Evolutionary conservation across 2,329 filamentous ascomycete species (phyloP).

Genomic region (Truncatella angustata): DNA sequence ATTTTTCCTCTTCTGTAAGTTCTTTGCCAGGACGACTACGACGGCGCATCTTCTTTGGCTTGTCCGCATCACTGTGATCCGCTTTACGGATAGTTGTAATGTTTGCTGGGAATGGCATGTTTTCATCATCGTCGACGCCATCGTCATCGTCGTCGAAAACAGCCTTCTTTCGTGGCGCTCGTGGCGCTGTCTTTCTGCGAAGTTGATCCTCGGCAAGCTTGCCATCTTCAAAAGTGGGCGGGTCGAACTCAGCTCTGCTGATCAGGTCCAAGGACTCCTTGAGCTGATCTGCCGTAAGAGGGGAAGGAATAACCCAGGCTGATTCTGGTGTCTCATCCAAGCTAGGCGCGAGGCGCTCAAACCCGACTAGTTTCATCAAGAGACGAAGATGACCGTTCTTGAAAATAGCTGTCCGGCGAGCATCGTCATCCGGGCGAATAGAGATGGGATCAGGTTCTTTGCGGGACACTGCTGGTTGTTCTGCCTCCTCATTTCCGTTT

Average conservation of each 20-base stretch:
- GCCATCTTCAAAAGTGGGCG: slow-evolving; percentile 74
- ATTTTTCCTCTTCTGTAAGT: slow-evolving; percentile 62
- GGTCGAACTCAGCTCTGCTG: slow-evolving; percentile 74
- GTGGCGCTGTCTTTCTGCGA: slow-evolving; percentile 62
- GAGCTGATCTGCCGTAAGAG: slow-evolving; percentile 62
- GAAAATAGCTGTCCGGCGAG: slow-evolving; percentile 73
- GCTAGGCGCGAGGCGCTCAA: slow-evolving; percentile 55
- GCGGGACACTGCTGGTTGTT: slow-evolving; percentile 23
- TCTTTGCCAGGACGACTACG: slow-evolving; percentile 41
- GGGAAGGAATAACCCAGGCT: slow-evolving; percentile 73
- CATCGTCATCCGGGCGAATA: slow-evolving; percentile 63
- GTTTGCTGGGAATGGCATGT: slow-evolving; percentile 66
- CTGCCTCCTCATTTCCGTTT: slow-evolving; percentile 26
- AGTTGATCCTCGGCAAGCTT: slow-evolving; percentile 74
- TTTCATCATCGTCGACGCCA: slow-evolving; percentile 45
- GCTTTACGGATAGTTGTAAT: slow-evolving; percentile 59
- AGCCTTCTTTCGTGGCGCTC: slow-evolving; percentile 51
- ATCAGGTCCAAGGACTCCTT: slow-evolving; percentile 70
- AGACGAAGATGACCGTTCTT: slow-evolving; percentile 86
- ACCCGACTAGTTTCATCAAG: slow-evolving; percentile 73
- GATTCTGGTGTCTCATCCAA: slow-evolving; percentile 72
- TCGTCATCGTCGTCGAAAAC: slow-evolving; percentile 71
- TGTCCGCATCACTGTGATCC: slow-evolving; percentile 49
- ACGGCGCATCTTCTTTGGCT: slow-evolving; percentile 51
- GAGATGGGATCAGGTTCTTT: slow-evolving; percentile 47